Percentiles rank a stretch among this genome's conserved stretches.
Evolutionary conservation across 805 yeast genomes (phyloP).

Genomic region (Cyberlindnera suaveolens): DNA sequence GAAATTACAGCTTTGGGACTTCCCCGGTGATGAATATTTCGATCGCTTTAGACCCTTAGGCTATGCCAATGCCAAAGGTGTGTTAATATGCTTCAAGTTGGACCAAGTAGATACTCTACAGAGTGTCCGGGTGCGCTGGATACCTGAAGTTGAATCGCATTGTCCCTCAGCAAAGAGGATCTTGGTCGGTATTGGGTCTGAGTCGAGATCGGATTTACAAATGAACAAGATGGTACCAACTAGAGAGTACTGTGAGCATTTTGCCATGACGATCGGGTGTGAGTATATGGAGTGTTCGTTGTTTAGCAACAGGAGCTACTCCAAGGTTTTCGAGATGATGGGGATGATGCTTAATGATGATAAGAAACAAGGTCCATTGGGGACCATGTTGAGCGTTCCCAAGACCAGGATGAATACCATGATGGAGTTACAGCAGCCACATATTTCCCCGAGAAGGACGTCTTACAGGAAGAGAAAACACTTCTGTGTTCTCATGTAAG

Average conservation of each 20-base stretch:
- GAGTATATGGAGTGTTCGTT: constrained; percentile 32
- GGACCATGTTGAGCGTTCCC: neutral
- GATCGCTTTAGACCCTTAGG: constrained; percentile 38
- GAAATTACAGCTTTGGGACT: constrained; percentile 34
- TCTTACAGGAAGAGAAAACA: constrained; percentile 1
- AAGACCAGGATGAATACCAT: neutral
- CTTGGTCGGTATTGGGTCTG: constrained; percentile 34
- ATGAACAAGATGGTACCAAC: constrained; percentile 20
- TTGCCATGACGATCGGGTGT: constrained; percentile 27
- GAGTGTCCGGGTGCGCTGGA: constrained; percentile 34
- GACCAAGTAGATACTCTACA: constrained; percentile 29
- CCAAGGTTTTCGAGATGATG: constrained; percentile 15
- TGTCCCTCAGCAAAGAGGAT: constrained; percentile 32
- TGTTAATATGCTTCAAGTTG: constrained; percentile 33
- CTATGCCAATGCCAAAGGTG: constrained; percentile 33
- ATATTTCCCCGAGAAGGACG: neutral
- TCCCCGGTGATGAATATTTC: constrained; percentile 32
- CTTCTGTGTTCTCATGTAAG: constrained; percentile 1
- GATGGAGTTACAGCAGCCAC: neutral
- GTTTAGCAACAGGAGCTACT: constrained; percentile 11
- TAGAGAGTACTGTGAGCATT: constrained; percentile 23
- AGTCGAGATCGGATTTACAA: constrained; percentile 26
- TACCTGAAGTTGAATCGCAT: constrained; percentile 35
- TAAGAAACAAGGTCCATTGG: neutral
- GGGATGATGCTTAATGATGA: constrained; percentile 10